Conservation (phyloP, 768 basidiomycete genomes). For the Leccinum olivaceopallidum region DNA sequence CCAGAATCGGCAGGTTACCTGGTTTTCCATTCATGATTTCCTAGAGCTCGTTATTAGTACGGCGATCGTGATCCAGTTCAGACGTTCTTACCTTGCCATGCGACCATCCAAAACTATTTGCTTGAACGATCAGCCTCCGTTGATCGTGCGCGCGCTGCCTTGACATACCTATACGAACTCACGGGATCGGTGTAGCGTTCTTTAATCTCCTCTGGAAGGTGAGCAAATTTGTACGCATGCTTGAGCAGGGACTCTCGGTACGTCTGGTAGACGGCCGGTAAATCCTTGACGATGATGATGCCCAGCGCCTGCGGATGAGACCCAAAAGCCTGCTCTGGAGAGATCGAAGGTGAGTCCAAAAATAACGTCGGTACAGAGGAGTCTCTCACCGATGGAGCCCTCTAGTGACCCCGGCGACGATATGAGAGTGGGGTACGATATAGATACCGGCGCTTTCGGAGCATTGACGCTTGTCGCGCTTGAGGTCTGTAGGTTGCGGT, state of each 20-base stretch:
- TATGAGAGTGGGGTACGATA: slow-evolving; percentile 62
- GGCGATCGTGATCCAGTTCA: neutral
- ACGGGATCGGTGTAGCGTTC: slow-evolving; percentile 75
- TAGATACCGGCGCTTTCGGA: slow-evolving; percentile 39
- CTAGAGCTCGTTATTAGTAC: slow-evolving; percentile 32
- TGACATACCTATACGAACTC: slow-evolving; percentile 71
- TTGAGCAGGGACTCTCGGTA: slow-evolving; percentile 74
- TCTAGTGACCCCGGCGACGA: slow-evolving; percentile 53
- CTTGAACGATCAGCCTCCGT: neutral
- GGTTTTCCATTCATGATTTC: slow-evolving; percentile 97
- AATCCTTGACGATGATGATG: slow-evolving; percentile 77
- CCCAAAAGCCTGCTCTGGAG: slow-evolving; percentile 77
- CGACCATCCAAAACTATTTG: slow-evolving; percentile 88
- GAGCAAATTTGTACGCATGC: slow-evolving; percentile 74
- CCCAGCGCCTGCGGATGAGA: slow-evolving; percentile 75
- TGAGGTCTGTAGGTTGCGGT: slow-evolving; percentile 17
- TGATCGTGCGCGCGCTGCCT: neutral
- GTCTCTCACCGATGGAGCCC: slow-evolving; percentile 57
- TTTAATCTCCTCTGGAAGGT: slow-evolving; percentile 60
- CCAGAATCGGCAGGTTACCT: slow-evolving; percentile 39
- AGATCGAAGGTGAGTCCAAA: neutral
- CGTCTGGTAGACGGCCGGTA: slow-evolving; percentile 63
- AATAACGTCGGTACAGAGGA: neutral
- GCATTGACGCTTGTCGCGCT: slow-evolving; percentile 8
- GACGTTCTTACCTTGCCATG: slow-evolving; percentile 77